phyloP scores from a whole-genome alignment of 441 rosid genomes.

The Francoa sonchifolia region DNA sequence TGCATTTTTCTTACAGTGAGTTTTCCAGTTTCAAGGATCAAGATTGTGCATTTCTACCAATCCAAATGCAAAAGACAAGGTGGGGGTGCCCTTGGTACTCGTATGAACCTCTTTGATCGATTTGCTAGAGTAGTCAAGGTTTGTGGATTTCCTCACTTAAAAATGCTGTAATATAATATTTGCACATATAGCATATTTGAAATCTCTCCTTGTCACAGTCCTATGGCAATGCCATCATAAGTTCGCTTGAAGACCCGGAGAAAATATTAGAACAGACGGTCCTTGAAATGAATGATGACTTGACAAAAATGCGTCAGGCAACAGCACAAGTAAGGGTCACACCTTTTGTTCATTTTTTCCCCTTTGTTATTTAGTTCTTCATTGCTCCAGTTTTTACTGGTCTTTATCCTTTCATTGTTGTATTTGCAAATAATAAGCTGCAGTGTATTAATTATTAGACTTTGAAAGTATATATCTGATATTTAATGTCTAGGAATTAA shows the following conservation, averaged over 20 bases:
- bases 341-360: neutral
- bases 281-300: constrained; percentile 94
- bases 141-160: neutral
- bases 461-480: no score
- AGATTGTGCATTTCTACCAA: constrained; percentile 18
- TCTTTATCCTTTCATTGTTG: constrained; percentile 3
- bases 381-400: neutral
- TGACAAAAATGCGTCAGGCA: constrained; percentile 97
- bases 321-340: constrained; percentile 69
- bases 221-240: constrained; percentile 81
- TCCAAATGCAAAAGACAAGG: constrained; percentile 29
- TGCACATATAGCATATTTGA: constrained; percentile 7
- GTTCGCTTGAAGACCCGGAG: constrained; percentile 91
- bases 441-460: no score
- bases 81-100: constrained; percentile 48
- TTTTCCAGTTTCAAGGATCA: no score
- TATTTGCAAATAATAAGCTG: no score
- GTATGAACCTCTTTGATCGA: constrained; percentile 80
- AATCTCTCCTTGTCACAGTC: constrained; percentile 47
- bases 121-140: constrained; percentile 91
- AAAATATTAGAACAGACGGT: constrained; percentile 88
- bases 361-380: neutral
- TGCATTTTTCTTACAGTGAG: no score
- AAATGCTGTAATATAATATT: neutral
- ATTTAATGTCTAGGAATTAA: no score